These are phyloP conservation scores for Pseudogymnoascus sp. DNA, from an alignment of 2,329 filamentous ascomycete genomes.

Conservation along the genomic window DNA sequence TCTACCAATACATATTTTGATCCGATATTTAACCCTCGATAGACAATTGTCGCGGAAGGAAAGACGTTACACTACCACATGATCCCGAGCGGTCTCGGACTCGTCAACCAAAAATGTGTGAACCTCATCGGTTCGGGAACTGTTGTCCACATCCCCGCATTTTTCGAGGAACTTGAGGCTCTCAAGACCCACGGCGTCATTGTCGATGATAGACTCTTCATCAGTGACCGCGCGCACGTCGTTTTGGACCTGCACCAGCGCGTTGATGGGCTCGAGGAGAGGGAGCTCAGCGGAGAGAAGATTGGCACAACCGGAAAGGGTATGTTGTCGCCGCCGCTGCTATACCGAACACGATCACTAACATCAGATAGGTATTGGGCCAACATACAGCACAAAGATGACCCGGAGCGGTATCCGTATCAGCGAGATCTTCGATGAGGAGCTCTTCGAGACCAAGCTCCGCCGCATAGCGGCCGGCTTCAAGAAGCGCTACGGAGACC, in stretches of 20 bases:
- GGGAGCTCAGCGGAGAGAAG: conserved; percentile 37
- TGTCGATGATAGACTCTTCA: conserved; percentile 52
- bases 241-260: conserved; percentile 58
- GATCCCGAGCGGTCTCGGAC: conserved; percentile 60
- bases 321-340: conserved; percentile 29
- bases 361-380: conserved; percentile 37
- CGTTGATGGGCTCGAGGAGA: conserved; percentile 62
- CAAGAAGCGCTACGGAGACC: conserved; percentile 60
- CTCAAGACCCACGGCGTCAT: conserved; percentile 54
- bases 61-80: conserved; percentile 46
- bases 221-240: conserved; percentile 57
- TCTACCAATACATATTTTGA: conserved; percentile 13
- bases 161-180: conserved; percentile 58
- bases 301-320: conserved; percentile 40
- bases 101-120: conserved; percentile 61
- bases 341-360: conserved; percentile 40
- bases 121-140: conserved; percentile 68
- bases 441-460: conserved; percentile 59
- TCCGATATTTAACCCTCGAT: conserved; percentile 36
- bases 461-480: conserved; percentile 54
- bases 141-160: conserved; percentile 58
- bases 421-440: conserved; percentile 59
- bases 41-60: conserved; percentile 36
- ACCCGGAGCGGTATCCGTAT: conserved; percentile 58
- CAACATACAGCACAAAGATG: conserved; percentile 54